These are phyloP conservation scores for Suhomyces sp. DNA, from an alignment of 805 yeast species.

Conservation along the genomic window DNA sequence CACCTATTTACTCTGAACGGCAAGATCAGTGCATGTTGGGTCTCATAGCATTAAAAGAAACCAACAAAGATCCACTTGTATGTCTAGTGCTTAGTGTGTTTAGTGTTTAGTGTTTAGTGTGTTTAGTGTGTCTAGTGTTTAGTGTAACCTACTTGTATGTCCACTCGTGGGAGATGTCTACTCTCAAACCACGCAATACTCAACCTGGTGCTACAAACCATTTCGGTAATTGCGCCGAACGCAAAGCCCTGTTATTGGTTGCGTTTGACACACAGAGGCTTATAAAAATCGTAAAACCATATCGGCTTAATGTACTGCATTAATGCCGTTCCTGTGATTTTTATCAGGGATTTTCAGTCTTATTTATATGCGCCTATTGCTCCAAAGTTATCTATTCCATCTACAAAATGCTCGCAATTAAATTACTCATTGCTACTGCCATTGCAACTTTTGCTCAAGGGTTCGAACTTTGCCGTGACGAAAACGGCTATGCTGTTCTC, in stretches of 20 bases:
- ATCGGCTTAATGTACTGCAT: not conserved
- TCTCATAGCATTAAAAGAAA: no score
- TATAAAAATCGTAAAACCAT: not conserved
- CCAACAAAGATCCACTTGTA: no score
- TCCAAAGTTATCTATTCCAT: conserved; percentile 2
- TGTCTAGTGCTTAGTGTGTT: no score
- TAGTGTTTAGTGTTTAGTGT: no score
- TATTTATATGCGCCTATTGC: not conserved
- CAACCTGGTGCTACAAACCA: not conserved
- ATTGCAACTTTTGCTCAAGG: conserved; percentile 7
- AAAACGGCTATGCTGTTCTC: conserved; percentile 11
- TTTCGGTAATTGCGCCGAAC: not conserved
- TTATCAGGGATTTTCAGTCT: not conserved
- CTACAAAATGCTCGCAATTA: conserved; percentile 8
- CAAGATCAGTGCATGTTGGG: no score
- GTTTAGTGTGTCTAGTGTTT: no score
- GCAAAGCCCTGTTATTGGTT: not conserved
- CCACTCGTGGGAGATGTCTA: no score
- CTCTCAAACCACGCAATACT: no score
- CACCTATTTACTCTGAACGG: no score
- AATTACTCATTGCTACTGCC: conserved; percentile 3
- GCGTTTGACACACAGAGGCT: not conserved
- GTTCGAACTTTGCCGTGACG: conserved; percentile 10
- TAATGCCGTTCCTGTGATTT: not conserved
- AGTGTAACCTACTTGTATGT: no score